These are phyloP conservation scores for Penicillium crystallinum DNA, from an alignment of 495 filamentous ascomycete species.

Conservation along the genomic window DNA sequence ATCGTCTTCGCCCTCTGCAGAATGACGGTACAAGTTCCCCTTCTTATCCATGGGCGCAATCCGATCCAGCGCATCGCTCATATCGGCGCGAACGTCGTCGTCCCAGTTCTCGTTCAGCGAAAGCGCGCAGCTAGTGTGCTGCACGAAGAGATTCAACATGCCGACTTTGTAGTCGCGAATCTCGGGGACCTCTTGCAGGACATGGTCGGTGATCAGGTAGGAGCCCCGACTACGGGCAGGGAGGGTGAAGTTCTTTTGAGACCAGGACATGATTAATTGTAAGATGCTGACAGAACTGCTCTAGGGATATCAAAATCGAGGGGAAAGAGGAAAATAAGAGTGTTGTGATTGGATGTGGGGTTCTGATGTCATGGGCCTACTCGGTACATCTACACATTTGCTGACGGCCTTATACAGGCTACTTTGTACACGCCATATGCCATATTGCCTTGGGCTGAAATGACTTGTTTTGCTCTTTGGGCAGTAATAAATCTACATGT, in stretches of 20 bases:
- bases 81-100: slow-evolving; percentile 70
- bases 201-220: slow-evolving; percentile 80
- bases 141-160: slow-evolving; percentile 80
- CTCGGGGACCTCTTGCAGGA: slow-evolving; percentile 66
- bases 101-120: slow-evolving; percentile 96
- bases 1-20: slow-evolving; percentile 84
- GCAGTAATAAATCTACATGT: no score
- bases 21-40: slow-evolving; percentile 76
- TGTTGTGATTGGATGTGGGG: slow-evolving; percentile 14
- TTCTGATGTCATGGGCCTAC: slow-evolving; percentile 16
- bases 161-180: slow-evolving; percentile 76
- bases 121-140: slow-evolving; percentile 85
- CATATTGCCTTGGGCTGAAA: no score
- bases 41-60: slow-evolving; percentile 75
- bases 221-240: slow-evolving; percentile 69
- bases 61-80: slow-evolving; percentile 89
- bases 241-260: slow-evolving; percentile 74
- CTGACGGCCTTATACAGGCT: no score
- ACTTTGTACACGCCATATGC: no score
- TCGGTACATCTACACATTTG: neutral
- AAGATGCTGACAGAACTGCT: neutral
- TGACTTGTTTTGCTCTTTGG: no score
- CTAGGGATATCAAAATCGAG: neutral
- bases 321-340: slow-evolving; percentile 4
- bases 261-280: slow-evolving; percentile 57